Evolutionary conservation across 2,329 filamentous ascomycete species (phyloP).

Genomic region (Penicillium sp.): DNA sequence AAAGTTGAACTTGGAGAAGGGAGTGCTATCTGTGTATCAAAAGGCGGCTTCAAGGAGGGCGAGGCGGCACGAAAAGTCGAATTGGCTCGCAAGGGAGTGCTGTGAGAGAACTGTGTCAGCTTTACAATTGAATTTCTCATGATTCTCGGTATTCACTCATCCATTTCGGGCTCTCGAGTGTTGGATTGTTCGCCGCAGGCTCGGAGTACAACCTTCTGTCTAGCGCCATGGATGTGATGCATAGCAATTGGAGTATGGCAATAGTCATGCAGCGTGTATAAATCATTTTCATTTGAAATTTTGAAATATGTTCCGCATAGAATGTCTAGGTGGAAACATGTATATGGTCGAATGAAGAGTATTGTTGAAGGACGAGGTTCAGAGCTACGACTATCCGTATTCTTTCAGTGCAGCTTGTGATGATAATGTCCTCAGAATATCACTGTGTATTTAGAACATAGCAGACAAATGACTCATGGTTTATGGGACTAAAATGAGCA

Average conservation of each 20-base stretch:
- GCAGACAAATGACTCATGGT: background rate
- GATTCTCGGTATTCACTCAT: background rate
- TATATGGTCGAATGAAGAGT: too few relatives aligned
- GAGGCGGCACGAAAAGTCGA: slow-evolving; percentile 47
- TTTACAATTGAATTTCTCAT: background rate
- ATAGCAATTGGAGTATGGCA: too few relatives aligned
- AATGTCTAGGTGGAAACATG: too few relatives aligned
- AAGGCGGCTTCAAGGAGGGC: slow-evolving; percentile 44
- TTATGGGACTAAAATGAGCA: background rate
- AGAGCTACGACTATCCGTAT: too few relatives aligned
- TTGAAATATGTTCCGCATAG: too few relatives aligned
- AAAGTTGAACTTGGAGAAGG: slow-evolving; percentile 60
- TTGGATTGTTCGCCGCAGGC: slow-evolving; percentile 1
- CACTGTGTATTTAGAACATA: too few relatives aligned
- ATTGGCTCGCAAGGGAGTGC: slow-evolving; percentile 45
- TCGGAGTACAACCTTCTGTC: background rate
- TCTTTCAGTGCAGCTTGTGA: too few relatives aligned
- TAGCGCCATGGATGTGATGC: too few relatives aligned
- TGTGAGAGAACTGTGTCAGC: slow-evolving; percentile 28
- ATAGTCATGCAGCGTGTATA: too few relatives aligned
- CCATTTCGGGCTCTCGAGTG: background rate
- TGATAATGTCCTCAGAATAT: too few relatives aligned
- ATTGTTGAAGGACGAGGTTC: too few relatives aligned
- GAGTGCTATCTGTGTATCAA: slow-evolving; percentile 45
- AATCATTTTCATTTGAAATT: too few relatives aligned